These are phyloP conservation scores for Calonectria honghensis DNA, from an alignment of 2,329 filamentous ascomycete species.

Conservation along the genomic window DNA sequence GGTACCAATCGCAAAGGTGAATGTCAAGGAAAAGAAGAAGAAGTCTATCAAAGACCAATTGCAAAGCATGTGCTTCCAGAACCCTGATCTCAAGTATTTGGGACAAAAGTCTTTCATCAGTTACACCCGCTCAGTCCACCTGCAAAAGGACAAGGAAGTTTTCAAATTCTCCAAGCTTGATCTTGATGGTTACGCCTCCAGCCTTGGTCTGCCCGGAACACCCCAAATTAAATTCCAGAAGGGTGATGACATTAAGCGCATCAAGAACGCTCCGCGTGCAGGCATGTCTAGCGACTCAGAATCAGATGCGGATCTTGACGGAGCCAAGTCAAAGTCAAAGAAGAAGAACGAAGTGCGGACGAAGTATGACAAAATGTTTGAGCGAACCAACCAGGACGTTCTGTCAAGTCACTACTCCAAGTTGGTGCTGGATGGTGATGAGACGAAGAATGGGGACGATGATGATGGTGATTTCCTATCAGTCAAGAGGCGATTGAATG, in stretches of 20 bases:
- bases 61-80: conserved; percentile 97
- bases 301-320: conserved; percentile 72
- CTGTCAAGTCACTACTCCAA: conserved; percentile 95
- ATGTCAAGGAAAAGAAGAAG: conserved; percentile 92
- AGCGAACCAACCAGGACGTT: conserved; percentile 95
- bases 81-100: conserved; percentile 93
- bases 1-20: conserved; percentile 90
- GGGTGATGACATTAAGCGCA: conserved; percentile 88
- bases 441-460: conserved; percentile 68
- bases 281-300: conserved; percentile 78
- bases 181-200: conserved; percentile 89
- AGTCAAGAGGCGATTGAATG: conserved; percentile 90
- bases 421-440: conserved; percentile 80
- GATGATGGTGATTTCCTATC: conserved; percentile 89
- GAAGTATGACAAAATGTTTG: conserved; percentile 99
- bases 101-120: conserved; percentile 97
- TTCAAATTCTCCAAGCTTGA: conserved; percentile 91
- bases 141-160: conserved; percentile 93
- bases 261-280: conserved; percentile 89
- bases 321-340: conserved; percentile 70
- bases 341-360: conserved; percentile 87
- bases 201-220: conserved; percentile 90
- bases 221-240: conserved; percentile 96
- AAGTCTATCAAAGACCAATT: conserved; percentile 88
- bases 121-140: conserved; percentile 88